Conservation (phyloP, 78 protist genomes). For the Guillardia theta region DNA sequence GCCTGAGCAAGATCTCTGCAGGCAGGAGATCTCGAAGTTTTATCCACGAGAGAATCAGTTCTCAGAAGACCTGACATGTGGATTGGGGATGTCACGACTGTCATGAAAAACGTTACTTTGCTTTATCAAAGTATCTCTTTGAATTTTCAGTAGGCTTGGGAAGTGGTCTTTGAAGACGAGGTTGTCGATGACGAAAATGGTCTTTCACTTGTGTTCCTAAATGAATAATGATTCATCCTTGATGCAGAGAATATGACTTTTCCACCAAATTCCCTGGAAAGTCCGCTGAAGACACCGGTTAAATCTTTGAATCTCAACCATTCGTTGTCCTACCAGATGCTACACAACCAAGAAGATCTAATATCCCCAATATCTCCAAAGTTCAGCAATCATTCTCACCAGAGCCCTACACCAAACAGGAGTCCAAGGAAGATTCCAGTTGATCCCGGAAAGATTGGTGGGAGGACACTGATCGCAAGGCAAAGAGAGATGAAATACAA, state of each 20-base stretch:
- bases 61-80: constrained; percentile 28
- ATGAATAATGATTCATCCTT: not conserved
- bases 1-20: too few relatives aligned
- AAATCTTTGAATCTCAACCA: too few relatives aligned
- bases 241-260: too few relatives aligned
- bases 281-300: not conserved
- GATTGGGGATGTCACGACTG: not conserved
- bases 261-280: not conserved
- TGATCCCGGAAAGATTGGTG: not conserved
- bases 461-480: not conserved
- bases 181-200: not conserved
- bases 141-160: not conserved
- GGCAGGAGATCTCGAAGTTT: not conserved
- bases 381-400: not conserved
- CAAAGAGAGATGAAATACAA: not conserved
- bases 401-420: not conserved
- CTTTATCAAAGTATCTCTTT: not conserved
- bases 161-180: not conserved
- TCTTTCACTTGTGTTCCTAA: not conserved
- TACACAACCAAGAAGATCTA: not conserved
- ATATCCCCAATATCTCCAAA: not conserved
- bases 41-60: not conserved
- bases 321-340: too few relatives aligned
- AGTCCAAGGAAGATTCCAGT: not conserved
- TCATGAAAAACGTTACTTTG: not conserved